A percentile compares a stretch with the other conserved stretches of the same genome.
phyloP scores from a whole-genome alignment of 2,329 filamentous ascomycete species.

The Fusarium compactum region DNA sequence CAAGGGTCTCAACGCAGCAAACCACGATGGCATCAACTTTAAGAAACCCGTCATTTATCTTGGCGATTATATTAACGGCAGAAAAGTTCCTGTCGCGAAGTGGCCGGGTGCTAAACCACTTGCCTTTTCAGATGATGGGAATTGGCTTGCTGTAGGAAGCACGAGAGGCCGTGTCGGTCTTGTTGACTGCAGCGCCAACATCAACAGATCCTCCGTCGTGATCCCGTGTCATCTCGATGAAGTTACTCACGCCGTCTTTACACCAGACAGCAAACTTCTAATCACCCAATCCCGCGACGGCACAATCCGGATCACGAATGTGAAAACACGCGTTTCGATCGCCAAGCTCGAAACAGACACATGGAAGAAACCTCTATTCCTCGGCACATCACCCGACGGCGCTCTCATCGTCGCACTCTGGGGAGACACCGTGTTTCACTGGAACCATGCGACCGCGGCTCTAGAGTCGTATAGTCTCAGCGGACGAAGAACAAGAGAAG shows the following conservation, averaged over 20 bases:
- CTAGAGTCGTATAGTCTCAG: conserved; percentile 52
- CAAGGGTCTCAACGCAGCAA: conserved; percentile 35
- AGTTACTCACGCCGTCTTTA: conserved; percentile 47
- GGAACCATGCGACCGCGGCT: conserved; percentile 48
- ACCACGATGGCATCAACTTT: conserved; percentile 41
- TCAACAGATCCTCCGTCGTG: conserved; percentile 31
- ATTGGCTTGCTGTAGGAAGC: conserved; percentile 42
- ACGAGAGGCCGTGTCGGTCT: conserved; percentile 42
- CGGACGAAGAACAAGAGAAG: conserved; percentile 48
- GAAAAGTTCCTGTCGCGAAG: conserved; percentile 33
- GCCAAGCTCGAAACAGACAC: conserved; percentile 49
- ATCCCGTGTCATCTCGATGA: conserved; percentile 44
- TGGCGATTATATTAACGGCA: conserved; percentile 43
- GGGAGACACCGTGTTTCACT: conserved; percentile 52
- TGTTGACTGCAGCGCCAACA: conserved; percentile 33
- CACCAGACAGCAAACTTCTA: conserved; percentile 41
- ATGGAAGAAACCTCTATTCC: conserved; percentile 45
- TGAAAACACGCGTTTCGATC: conserved; percentile 34
- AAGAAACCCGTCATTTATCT: conserved; percentile 42
- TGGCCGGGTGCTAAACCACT: conserved; percentile 43
- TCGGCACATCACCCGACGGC: conserved; percentile 48
- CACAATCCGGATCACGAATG: conserved; percentile 45
- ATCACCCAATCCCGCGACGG: conserved; percentile 47
- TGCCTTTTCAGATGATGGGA: conserved; percentile 43
- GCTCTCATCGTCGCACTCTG: conserved; percentile 51